A percentile compares a stretch with the other conserved stretches of the same genome.
Evolutionary conservation across 495 filamentous ascomycete genomes (phyloP).

Genomic region (Aspergillus bertholletiae): DNA sequence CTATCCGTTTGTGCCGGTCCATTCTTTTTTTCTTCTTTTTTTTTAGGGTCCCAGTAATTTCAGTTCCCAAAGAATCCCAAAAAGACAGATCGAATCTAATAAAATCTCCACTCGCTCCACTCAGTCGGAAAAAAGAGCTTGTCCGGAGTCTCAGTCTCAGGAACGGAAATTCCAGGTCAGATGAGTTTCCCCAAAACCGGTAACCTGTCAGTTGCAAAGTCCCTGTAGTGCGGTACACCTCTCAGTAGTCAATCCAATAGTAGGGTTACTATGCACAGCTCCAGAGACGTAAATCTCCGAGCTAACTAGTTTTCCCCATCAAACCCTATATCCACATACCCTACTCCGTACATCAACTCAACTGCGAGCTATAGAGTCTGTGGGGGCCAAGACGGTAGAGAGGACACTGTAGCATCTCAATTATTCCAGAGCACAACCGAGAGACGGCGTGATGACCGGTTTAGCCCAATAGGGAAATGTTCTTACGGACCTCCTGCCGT

Average conservation of each 20-base stretch:
- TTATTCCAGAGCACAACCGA: not conserved
- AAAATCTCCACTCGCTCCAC: conserved; percentile 28
- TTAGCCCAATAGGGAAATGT: conserved; percentile 7
- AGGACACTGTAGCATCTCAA: not conserved
- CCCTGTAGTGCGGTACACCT: not conserved
- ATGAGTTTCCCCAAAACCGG: not conserved
- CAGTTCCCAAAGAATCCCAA: conserved; percentile 18
- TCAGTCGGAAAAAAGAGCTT: conserved; percentile 35
- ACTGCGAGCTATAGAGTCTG: not conserved
- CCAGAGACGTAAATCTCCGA: not conserved
- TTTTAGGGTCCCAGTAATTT: conserved; percentile 10
- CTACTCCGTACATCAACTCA: not conserved
- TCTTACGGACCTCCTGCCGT: not conserved
- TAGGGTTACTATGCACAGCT: not conserved
- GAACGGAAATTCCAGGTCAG: conserved; percentile 7
- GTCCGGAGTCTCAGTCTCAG: conserved; percentile 12
- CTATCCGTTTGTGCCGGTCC: conserved; percentile 16
- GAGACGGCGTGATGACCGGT: not conserved
- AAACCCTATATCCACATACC: not conserved
- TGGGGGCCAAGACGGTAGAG: not conserved
- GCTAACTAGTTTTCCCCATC: not conserved
- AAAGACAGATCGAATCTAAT: conserved; percentile 35
- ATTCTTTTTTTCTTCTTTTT: conserved; percentile 8
- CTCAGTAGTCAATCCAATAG: not conserved
- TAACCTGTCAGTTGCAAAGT: conserved; percentile 7